phyloP scores from a whole-genome alignment of 2,329 filamentous ascomycete genomes.

The Monosporascus sp. region DNA sequence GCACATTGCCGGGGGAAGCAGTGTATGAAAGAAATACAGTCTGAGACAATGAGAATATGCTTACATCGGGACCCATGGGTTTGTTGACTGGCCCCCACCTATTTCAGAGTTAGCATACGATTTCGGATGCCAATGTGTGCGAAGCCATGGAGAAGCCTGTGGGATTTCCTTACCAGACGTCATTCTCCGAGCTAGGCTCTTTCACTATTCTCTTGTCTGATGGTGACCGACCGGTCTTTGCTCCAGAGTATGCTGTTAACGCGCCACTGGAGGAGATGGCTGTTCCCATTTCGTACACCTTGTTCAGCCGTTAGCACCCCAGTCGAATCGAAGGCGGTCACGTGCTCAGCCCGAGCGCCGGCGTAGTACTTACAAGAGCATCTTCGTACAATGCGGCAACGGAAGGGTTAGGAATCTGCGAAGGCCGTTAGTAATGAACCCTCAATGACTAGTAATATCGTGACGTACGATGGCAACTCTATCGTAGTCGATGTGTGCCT shows the following conservation, averaged over 20 bases:
- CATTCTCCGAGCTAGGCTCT: constrained; percentile 80
- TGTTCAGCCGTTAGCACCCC: constrained; percentile 13
- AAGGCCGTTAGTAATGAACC: constrained; percentile 13
- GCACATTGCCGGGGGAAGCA: constrained; percentile 2
- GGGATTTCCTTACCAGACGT: constrained; percentile 65
- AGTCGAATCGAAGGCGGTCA: constrained; percentile 4
- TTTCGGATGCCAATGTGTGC: neutral
- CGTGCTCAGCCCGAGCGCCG: constrained; percentile 3
- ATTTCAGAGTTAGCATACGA: neutral
- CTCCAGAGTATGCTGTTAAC: constrained; percentile 93
- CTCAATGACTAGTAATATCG: neutral
- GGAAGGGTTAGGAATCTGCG: constrained; percentile 78
- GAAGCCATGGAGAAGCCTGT: neutral
- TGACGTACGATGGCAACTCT: constrained; percentile 87
- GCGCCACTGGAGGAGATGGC: constrained; percentile 96
- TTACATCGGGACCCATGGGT: constrained; percentile 94
- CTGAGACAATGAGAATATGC: constrained; percentile 29
- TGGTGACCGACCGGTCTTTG: constrained; percentile 95
- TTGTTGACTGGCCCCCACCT: constrained; percentile 98
- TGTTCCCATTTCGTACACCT: constrained; percentile 86
- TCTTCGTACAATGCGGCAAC: constrained; percentile 97
- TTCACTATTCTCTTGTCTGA: constrained; percentile 97
- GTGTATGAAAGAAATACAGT: constrained; percentile 6
- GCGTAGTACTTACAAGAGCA: constrained; percentile 62
- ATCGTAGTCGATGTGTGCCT: constrained; percentile 98